Evolutionary conservation across 2,329 filamentous ascomycete species (phyloP), one percentile per base, ranked within the genome.

Genomic region (Rachicladosporium sp.): DNA sequence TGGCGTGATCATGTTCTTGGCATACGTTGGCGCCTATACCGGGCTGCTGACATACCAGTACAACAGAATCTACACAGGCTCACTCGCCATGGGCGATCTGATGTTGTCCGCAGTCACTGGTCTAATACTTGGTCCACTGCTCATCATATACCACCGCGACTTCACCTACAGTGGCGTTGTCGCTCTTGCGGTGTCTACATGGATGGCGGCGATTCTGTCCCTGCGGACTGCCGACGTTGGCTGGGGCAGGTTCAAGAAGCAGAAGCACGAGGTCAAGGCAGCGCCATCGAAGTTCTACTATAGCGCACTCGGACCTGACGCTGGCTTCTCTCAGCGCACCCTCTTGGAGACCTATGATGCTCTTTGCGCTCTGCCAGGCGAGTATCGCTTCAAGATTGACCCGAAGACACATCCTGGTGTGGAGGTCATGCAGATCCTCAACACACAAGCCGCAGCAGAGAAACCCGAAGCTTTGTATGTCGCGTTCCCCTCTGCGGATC

Each of bases 31-130:
- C 10, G 60, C 68, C 6, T 72, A 72, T 46, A 70, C 66, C 13
- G 71, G 71, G 3, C 51, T 74, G 27, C 58, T 74, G 4, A 68
- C 67, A 52, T 74, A 72, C 42, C 70, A 70, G 49, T 70, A 69
- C 53, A 69, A 69, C 38, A 35, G 44, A n/a, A 43, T 48, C 4
- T 51, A 67, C 49, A 64, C 65, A 6, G 70, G 69, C 0, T 63
- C 67, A 1, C 59, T 67, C 40, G 65, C 66, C 1, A 54, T 71
- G 33, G 66, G 66, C 46, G 66, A 67, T 4, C 59, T 74, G 4
- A 46, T 70, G 5, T 46, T 59, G 10, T 68, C 67, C 9, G 58
- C 65, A 3, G 37, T 62, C 11, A 38, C 71, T 10, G 71, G 70
- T 5, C 52, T 74, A 6, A 52, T 64, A 1, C 41, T 68, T 4